Evolutionary conservation across 176 grass and related monocot species (phyloP), one percentile per base, ranked within the genome.

Genomic region (Miscanthus lutarioriparius): DNA sequence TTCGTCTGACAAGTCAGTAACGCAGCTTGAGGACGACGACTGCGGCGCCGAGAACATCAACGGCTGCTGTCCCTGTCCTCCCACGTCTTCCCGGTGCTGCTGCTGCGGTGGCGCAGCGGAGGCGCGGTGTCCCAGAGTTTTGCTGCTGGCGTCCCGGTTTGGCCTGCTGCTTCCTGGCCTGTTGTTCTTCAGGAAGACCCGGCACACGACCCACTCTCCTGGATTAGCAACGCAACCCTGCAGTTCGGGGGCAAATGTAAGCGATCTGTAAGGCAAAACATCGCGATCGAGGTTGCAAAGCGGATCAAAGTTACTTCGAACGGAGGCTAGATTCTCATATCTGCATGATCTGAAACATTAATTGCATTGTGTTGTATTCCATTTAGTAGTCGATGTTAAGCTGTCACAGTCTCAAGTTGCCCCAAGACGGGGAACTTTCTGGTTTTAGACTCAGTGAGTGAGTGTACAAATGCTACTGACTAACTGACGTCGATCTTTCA

Each of bases 171-270:
- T 54, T 64, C 81, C 25, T 47, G 32, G 32, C 79, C 67, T 33
- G 32, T 33, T 33, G 69, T 77, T 85, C 86, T 89, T 94, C 72
- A 78, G 76, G 27, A 81, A 92, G 66, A 97, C 72, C 61, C 91
- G 82, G 86, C 92, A 94, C 26, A 92, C 90, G 23, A 92, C 88
- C 89, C 92, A 97, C 74, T 94, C 86, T 76, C 47, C 83, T 10
- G 53, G 67, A n/a, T 59, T 59, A 80, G 27, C 51, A 40, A 64
- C 22, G 66, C 48, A 43, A 44, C 25, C 69, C 90, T 95, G 88
- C 78, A 12, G 38, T 80, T 67, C 12, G 8, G 41, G 23, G 23
- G 2, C 11, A 64, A 53, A 64, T 35, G 78, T 16, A 53, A 51
- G 30, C 22, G 33, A 30, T n/a, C 2, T 43, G 30, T 43, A 39